A percentile compares a stretch with the other conserved stretches of the same genome.
phyloP scores from a whole-genome alignment of 306 rosid species.

The Neltuma alba region DNA sequence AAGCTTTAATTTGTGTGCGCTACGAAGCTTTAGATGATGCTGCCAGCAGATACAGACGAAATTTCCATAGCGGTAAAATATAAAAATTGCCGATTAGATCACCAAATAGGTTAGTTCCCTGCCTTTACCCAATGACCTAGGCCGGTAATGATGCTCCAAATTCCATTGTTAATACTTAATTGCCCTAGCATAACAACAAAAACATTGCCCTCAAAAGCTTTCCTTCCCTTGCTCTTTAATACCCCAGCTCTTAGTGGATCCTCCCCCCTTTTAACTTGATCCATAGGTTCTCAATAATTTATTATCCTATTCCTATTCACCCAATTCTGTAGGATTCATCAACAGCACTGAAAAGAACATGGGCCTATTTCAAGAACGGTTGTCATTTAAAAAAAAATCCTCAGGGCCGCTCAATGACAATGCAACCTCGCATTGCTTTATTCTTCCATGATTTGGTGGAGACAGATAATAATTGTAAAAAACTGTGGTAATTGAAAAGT shows the following conservation, averaged over 20 bases:
- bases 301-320: background rate
- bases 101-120: constrained; percentile 38
- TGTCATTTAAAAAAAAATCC: background rate
- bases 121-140: constrained; percentile 13
- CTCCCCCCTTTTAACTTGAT: background rate
- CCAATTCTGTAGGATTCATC: background rate
- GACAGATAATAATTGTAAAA: constrained; percentile 18
- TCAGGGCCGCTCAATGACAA: background rate
- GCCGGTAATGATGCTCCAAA: constrained; percentile 24
- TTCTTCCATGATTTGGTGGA: constrained; percentile 23
- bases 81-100: constrained; percentile 25
- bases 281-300: background rate
- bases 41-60: constrained; percentile 28
- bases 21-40: background rate
- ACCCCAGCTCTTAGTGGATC: background rate
- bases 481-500: constrained; percentile 14
- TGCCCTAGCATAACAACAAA: constrained; percentile 19
- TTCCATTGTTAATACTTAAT: constrained; percentile 18
- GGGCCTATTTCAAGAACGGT: background rate
- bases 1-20: background rate
- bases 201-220: background rate
- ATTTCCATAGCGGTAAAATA: constrained; percentile 17
- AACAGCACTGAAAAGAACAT: background rate
- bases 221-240: background rate
- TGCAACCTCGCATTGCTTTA: constrained; percentile 29